Evolutionary conservation across 805 yeast genomes (phyloP), one percentile per base, ranked within the genome.

Genomic region (Pichia insulana): DNA sequence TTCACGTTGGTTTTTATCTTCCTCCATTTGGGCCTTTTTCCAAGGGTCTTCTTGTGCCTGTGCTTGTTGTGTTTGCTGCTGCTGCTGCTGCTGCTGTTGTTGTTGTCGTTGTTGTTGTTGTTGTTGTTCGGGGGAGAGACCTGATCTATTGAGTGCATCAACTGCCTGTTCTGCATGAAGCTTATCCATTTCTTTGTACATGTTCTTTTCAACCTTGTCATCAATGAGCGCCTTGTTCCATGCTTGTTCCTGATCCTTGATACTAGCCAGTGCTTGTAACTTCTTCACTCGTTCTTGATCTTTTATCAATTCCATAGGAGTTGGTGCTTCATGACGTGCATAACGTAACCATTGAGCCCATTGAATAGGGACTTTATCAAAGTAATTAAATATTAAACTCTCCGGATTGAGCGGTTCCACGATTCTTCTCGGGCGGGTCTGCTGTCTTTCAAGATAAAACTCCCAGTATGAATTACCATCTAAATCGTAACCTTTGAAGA

Each of bases 381-480:
- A 77, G 49, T 80, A 80, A 47, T 80, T 83, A 7, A 72, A 74
- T 36, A 74, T 68, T 54, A 71, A 73, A 4, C 67, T 56, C 42
- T 68, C 67, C 35, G 68, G 65, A 31, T 63, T 59, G 33, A 62
- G 57, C 11, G 86, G 84, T 43, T 80, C 78, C 42, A 80, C 70
- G 41, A 81, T 75, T 36, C 95, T 61, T 38, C 95, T 64, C 45
- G 80, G 67, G 44, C 79, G 59, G 20, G 60, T 64, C 13, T 43
- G 39, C 12, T 25, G 18, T 10, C 57, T 55, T 46, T 75, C 78
- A 20, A 73, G 64, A 40, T 70, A 68, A 59, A 81, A 78, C 57
- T 85, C 95, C 95, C 95, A 85, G 63, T 80, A 85, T 2, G 90
- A 78, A 58, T 85, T 85, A 2, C 92, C 95, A 32, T 76, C 78